Percentiles rank a stretch among this genome's conserved stretches.
These are phyloP conservation scores for Globisporangium orthogonon DNA, from an alignment of 352 stramenopile genomes.

Conservation along the genomic window DNA sequence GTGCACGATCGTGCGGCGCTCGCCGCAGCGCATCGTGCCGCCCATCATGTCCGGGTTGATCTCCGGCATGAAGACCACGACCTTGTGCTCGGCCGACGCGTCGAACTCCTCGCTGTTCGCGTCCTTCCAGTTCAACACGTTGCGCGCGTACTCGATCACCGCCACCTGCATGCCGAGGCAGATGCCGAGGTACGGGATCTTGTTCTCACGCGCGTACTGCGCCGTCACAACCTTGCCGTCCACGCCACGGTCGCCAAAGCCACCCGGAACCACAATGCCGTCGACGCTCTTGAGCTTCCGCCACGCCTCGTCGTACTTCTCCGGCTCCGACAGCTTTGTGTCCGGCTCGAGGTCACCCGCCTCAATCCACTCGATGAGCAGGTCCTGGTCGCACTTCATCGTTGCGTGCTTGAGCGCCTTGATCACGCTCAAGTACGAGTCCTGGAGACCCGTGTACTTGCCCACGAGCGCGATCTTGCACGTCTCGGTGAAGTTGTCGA, in stretches of 20 bases:
- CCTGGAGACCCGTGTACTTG: slow-evolving; percentile 98
- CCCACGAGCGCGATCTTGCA: slow-evolving; percentile 98
- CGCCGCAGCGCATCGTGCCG: slow-evolving; percentile 99
- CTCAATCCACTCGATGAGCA: slow-evolving; percentile 98
- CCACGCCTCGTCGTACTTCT: slow-evolving; percentile 87
- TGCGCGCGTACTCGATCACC: slow-evolving; percentile 97
- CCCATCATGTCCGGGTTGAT: slow-evolving; percentile 98
- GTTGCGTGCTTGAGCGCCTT: slow-evolving; percentile 95
- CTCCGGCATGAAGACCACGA: slow-evolving; percentile 99
- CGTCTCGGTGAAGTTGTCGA: slow-evolving; percentile 88
- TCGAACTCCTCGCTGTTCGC: slow-evolving; percentile 96
- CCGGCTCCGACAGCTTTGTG: slow-evolving; percentile 60
- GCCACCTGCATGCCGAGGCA: slow-evolving; percentile 95
- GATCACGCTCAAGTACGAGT: slow-evolving; percentile 99
- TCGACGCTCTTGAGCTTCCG: slow-evolving; percentile 89
- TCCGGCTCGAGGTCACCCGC: slow-evolving; percentile 91
- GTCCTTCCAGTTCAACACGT: slow-evolving; percentile 89
- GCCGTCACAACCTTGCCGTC: slow-evolving; percentile 97
- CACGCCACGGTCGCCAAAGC: slow-evolving; percentile 97
- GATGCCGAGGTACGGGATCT: slow-evolving; percentile 96
- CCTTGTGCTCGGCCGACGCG: slow-evolving; percentile 80
- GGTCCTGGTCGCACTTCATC: slow-evolving; percentile 90
- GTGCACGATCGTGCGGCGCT: slow-evolving; percentile 92
- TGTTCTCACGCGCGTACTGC: slow-evolving; percentile 94
- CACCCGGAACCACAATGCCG: slow-evolving; percentile 96